Percentiles rank a stretch among this genome's conserved stretches.
These are phyloP conservation scores for Nigrospora sphaerica DNA, from an alignment of 2,329 filamentous ascomycete species.

Conservation along the genomic window DNA sequence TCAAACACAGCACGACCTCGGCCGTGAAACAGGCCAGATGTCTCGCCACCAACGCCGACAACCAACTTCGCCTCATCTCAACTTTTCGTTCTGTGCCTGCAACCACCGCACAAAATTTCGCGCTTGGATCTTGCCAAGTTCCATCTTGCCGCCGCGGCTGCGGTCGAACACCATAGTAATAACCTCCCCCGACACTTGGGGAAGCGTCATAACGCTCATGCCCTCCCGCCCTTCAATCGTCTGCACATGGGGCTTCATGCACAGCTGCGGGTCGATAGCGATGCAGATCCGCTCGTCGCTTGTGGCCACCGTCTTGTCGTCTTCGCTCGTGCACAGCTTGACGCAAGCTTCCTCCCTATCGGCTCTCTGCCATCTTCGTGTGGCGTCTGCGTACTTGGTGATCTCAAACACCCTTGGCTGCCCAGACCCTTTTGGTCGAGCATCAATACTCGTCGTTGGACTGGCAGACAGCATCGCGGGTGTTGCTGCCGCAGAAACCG, in stretches of 20 bases:
- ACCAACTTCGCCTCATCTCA: background rate
- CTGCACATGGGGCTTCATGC: background rate
- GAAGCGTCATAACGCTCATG: background rate
- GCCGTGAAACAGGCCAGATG: too few relatives aligned
- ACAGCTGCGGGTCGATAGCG: background rate
- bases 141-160: slow-evolving; percentile 8
- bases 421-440: too few relatives aligned
- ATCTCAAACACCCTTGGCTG: too few relatives aligned
- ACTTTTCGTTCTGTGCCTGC: slow-evolving; percentile 7
- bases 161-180: slow-evolving; percentile 10
- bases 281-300: background rate
- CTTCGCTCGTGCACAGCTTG: background rate
- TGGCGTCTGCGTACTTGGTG: too few relatives aligned
- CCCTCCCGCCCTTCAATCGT: background rate
- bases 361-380: background rate
- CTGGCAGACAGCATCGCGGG: too few relatives aligned
- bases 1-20: slow-evolving; percentile 6
- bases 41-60: too few relatives aligned
- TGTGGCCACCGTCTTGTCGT: background rate
- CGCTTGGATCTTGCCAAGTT: slow-evolving; percentile 13
- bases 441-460: too few relatives aligned
- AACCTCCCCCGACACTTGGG: background rate
- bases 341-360: background rate
- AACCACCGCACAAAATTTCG: slow-evolving; percentile 16
- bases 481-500: too few relatives aligned